phyloP scores from a whole-genome alignment of 2,329 filamentous ascomycete species.

The Fusarium burgessii region DNA sequence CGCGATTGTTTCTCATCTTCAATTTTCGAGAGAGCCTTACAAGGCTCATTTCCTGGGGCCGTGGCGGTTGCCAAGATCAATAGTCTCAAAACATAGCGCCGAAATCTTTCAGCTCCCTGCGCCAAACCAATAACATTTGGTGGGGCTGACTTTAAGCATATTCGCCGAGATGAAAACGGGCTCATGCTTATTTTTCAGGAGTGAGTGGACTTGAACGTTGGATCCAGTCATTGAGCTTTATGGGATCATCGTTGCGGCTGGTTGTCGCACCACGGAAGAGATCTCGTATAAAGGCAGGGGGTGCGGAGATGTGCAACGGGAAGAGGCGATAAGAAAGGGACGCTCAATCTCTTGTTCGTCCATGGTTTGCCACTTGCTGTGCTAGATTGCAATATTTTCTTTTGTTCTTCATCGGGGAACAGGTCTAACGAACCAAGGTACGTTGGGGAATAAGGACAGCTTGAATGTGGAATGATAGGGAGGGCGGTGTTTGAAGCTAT shows the following conservation, averaged over 20 bases:
- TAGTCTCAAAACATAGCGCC: background rate
- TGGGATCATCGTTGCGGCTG: no score
- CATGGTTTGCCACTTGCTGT: background rate
- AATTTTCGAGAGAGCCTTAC: background rate
- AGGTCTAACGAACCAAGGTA: accelerated
- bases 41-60: background rate
- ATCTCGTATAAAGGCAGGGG: background rate
- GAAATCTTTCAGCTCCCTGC: background rate
- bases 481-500: background rate
- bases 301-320: background rate
- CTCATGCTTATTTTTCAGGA: background rate
- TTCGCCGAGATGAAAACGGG: background rate
- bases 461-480: no score
- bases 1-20: background rate
- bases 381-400: no score
- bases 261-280: background rate
- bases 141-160: background rate
- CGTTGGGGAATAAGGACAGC: accelerated
- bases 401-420: no score
- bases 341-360: background rate
- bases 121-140: background rate
- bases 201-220: background rate
- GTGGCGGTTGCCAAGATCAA: background rate
- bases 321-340: background rate
- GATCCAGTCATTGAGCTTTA: background rate